Conservation (phyloP, 306 rosid species). For the Acacia melanoxylon region DNA sequence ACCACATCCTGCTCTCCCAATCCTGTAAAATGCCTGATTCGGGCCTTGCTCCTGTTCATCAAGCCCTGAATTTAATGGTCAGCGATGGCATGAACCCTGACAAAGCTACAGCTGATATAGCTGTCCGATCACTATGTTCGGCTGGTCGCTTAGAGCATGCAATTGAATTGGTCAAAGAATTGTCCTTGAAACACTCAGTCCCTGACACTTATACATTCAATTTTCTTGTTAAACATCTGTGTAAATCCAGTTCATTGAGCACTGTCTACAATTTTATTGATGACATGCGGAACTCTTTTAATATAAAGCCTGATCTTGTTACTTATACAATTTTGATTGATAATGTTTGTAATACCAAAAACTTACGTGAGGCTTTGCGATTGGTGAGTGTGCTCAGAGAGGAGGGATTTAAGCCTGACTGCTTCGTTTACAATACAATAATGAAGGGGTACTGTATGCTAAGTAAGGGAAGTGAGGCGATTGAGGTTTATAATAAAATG, state of each 20-base stretch:
- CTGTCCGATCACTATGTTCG: conserved; percentile 63
- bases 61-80: conserved; percentile 72
- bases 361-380: conserved; percentile 67
- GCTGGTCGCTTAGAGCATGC: conserved; percentile 61
- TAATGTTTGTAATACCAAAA: conserved; percentile 71
- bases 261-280: conserved; percentile 57
- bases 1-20: conserved; percentile 62
- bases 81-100: conserved; percentile 55
- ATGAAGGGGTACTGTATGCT: conserved; percentile 86
- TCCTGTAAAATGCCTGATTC: conserved; percentile 48
- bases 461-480: conserved; percentile 71
- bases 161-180: conserved; percentile 47
- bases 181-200: conserved; percentile 48
- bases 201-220: conserved; percentile 77
- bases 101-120: conserved; percentile 62
- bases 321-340: conserved; percentile 84
- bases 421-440: conserved; percentile 72
- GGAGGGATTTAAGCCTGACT: conserved; percentile 87
- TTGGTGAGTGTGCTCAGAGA: conserved; percentile 57
- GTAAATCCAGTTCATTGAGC: conserved; percentile 55
- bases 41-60: conserved; percentile 60
- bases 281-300: conserved; percentile 46
- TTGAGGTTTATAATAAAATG: conserved; percentile 76
- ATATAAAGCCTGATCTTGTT: conserved; percentile 71
- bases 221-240: conserved; percentile 60